Evolutionary conservation across 495 filamentous ascomycete species (phyloP), one percentile per base, ranked within the genome.

Genomic region (Daldinia childiae): DNA sequence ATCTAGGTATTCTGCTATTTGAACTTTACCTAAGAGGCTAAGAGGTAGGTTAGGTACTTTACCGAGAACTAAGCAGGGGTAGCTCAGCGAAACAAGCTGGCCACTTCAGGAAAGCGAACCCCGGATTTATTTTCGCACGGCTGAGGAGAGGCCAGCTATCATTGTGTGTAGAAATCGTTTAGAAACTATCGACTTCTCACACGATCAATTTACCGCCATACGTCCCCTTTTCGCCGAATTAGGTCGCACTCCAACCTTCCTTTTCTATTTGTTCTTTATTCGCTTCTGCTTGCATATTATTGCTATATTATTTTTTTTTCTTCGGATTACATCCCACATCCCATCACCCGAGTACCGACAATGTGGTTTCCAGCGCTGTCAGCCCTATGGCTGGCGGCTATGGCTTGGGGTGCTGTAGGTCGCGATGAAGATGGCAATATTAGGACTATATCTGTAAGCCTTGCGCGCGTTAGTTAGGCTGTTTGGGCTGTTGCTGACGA

Each of bases 381-480:
- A 70, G 84, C 82, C 76, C 74, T 85, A 73, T 84, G 85, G 84
- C 84, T 87, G 83, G 83, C 84, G 77, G 85, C 85, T 56, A 74
- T 79, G 65, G 80, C 83, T 69, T 82, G 74, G 78, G 79, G 79
- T 66, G 80, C 79, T 32, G 77, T 78, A 54, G 76, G 77, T 52
- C 72, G 75, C 51, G 82, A 82, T 6, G 83, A 83, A 14, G 83
- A 84, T 58, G 80, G 79, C 52, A 82, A 80, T 29, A 80, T 87
- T 69, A 85, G 85, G 77, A 87, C 85, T 78, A 87, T 89, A 78
- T 81, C 82, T 71, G 86, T 88, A 73, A 64, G 82, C 74, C 39
- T 39, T 48, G 55, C 65, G 50, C 72, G 64, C 68, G 67, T 55
- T 61, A 54, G 62, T 17, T 60, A 30, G 38, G 27, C 9, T 19